Conservation (phyloP, 2,329 filamentous ascomycete species). For the Coniochaeta hoffmannii region DNA sequence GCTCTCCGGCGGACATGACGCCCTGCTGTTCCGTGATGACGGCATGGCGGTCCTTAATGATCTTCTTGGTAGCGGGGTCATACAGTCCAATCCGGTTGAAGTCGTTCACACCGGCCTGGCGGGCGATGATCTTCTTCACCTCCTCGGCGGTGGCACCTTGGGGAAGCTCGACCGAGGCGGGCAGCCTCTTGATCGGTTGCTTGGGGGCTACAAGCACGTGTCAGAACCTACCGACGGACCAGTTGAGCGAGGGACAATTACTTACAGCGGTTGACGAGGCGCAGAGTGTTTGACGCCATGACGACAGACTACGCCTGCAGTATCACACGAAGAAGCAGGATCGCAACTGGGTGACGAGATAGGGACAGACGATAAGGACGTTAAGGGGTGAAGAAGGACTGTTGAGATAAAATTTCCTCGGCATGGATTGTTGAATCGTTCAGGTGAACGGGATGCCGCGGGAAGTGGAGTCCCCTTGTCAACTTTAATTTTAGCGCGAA, state of each 20-base stretch:
- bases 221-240: background rate
- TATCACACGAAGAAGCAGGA: background rate
- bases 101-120: slow-evolving; percentile 42
- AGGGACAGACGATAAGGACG: background rate
- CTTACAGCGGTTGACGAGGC: slow-evolving; percentile 1
- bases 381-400: background rate
- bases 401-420: background rate
- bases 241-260: background rate
- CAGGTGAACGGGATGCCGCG: background rate
- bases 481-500: background rate
- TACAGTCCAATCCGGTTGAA: slow-evolving; percentile 56
- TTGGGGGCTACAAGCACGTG: slow-evolving; percentile 27
- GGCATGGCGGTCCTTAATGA: slow-evolving; percentile 54
- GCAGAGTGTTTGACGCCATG: background rate
- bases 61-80: slow-evolving; percentile 53
- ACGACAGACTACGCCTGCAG: background rate
- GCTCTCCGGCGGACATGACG: slow-evolving; percentile 41
- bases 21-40: slow-evolving; percentile 39
- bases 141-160: slow-evolving; percentile 50
- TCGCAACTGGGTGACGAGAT: background rate
- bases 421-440: background rate
- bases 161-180: slow-evolving; percentile 39
- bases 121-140: slow-evolving; percentile 48
- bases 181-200: slow-evolving; percentile 47
- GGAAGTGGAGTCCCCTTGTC: background rate